phyloP scores from a whole-genome alignment of 2,329 filamentous ascomycete species.

The Macroventuria anomochaeta region DNA sequence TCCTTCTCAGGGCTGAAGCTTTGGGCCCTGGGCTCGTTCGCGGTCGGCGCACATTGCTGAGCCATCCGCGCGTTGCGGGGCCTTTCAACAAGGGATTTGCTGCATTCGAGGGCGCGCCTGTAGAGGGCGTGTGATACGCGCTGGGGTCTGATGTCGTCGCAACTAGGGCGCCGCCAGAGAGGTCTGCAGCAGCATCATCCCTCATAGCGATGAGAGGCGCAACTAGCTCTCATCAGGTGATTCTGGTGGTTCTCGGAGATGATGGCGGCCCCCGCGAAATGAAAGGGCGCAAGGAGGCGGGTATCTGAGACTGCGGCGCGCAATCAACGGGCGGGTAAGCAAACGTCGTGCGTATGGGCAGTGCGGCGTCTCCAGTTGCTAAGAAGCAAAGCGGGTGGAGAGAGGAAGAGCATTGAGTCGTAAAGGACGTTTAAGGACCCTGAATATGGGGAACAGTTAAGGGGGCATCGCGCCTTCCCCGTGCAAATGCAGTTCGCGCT shows the following conservation, averaged over 20 bases:
- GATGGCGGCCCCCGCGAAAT: conserved; percentile 39
- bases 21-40: conserved; percentile 47
- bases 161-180: conserved; percentile 30
- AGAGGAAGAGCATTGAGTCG: conserved; percentile 17
- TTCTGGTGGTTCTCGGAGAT: conserved; percentile 29
- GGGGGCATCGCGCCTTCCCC: conserved; percentile 12
- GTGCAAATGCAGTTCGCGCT: conserved; percentile 11
- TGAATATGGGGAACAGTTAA: conserved; percentile 13
- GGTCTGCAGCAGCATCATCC: conserved; percentile 34
- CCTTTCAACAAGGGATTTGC: conserved; percentile 23
- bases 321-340: conserved; percentile 11
- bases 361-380: conserved; percentile 22
- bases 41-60: conserved; percentile 46
- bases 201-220: conserved; percentile 40
- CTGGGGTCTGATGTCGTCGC: conserved; percentile 18
- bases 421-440: conserved; percentile 9
- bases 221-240: conserved; percentile 40
- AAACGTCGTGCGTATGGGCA: conserved; percentile 15
- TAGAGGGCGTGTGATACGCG: conserved; percentile 1
- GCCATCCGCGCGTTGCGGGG: conserved; percentile 45
- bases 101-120: conserved; percentile 19
- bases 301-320: conserved; percentile 23
- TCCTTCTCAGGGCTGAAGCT: conserved; percentile 39
- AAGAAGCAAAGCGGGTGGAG: conserved; percentile 26
- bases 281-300: conserved; percentile 31